Conservation (phyloP, 2,329 filamentous ascomycete genomes). For the Paecilomyces dactylethromorphus region DNA sequence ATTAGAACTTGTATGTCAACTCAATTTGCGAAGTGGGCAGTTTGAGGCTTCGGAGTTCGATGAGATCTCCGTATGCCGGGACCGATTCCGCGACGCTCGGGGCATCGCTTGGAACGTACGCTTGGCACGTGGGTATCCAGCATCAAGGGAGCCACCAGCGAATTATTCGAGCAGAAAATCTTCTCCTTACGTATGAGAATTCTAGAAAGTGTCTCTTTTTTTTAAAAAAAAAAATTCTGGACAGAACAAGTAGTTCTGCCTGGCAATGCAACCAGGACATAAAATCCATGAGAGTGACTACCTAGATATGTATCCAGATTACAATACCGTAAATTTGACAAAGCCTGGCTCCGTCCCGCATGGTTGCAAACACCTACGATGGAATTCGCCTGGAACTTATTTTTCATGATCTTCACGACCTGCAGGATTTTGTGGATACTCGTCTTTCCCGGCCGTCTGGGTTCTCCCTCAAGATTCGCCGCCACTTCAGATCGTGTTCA, state of each 20-base stretch:
- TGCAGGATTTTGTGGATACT: not conserved
- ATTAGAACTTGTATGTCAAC: not conserved
- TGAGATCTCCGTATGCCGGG: slow-evolving; percentile 40
- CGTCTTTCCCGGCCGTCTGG: not conserved
- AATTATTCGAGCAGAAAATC: not conserved
- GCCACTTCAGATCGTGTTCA: not conserved
- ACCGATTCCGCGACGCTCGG: not conserved
- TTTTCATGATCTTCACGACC: not conserved
- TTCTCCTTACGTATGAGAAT: no score
- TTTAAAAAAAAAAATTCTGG: no score
- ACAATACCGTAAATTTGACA: not conserved
- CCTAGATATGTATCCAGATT: not conserved
- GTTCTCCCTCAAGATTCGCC: not conserved
- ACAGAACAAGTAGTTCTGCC: not conserved
- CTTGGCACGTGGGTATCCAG: not conserved
- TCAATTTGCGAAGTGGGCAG: not conserved
- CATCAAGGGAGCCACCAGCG: not conserved
- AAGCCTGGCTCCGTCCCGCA: not conserved
- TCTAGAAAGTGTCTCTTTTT: no score
- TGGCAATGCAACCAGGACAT: not conserved
- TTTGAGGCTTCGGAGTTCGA: no score
- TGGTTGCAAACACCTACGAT: not conserved
- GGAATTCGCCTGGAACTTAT: not conserved
- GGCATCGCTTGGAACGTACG: not conserved
- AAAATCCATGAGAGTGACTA: not conserved